A percentile compares a stretch with the other conserved stretches of the same genome.
Conservation (phyloP, 257 asterid genomes). For the Solanum pimpinellifolium region DNA sequence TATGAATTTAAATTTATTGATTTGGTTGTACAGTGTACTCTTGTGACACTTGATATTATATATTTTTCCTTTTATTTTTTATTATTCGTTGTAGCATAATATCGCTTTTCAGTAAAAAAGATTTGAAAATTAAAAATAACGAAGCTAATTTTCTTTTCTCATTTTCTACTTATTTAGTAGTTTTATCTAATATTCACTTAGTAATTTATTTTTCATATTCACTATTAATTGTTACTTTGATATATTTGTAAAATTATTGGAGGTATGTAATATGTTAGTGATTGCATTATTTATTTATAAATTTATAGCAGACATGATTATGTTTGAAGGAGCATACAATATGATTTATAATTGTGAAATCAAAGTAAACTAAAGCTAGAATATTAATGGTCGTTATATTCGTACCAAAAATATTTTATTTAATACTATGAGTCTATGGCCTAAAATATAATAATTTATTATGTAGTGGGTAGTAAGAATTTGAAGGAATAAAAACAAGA, state of each 20-base stretch:
- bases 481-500: background rate
- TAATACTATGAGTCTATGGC: background rate
- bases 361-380: background rate
- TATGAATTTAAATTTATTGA: background rate
- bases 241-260: background rate
- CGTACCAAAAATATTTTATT: background rate
- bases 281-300: background rate
- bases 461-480: background rate
- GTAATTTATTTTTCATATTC: background rate
- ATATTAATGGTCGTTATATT: background rate
- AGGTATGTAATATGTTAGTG: background rate
- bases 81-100: accelerated
- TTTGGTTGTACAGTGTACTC: background rate
- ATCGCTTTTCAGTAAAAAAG: accelerated
- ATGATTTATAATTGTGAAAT: background rate
- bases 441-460: background rate
- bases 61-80: background rate
- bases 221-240: background rate
- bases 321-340: background rate
- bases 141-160: background rate
- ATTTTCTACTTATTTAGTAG: background rate
- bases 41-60: background rate
- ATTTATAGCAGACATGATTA: background rate
- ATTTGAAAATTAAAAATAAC: accelerated
- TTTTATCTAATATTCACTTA: background rate